Percentiles rank a stretch among this genome's conserved stretches.
These are phyloP conservation scores for Pseudogymnoascus sp. DNA, from an alignment of 2,329 filamentous ascomycete genomes.

Conservation along the genomic window DNA sequence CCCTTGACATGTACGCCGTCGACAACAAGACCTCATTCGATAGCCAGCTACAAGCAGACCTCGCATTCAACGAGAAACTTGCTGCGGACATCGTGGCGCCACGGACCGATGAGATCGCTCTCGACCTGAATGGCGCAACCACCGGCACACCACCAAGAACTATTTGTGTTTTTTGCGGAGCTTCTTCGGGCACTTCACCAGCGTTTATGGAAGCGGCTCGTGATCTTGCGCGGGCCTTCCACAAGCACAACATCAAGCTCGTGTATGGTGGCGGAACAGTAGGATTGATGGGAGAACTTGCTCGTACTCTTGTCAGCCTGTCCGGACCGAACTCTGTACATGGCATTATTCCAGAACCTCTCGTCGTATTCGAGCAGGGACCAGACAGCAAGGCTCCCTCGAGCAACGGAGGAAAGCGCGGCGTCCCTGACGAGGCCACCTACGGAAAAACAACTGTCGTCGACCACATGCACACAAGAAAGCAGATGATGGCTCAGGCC, in stretches of 20 bases:
- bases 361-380: slow-evolving; percentile 69
- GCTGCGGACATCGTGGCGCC: neutral
- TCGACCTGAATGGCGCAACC: neutral
- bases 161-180: slow-evolving; percentile 92
- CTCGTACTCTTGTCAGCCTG: slow-evolving; percentile 75
- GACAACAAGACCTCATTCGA: neutral
- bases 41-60: neutral
- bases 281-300: slow-evolving; percentile 85
- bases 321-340: slow-evolving; percentile 77
- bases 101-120: neutral
- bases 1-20: neutral
- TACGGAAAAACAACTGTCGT: slow-evolving; percentile 87
- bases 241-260: slow-evolving; percentile 68
- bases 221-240: slow-evolving; percentile 64
- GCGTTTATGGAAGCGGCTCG: slow-evolving; percentile 73
- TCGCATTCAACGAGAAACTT: neutral
- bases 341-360: slow-evolving; percentile 83
- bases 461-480: slow-evolving; percentile 91
- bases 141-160: neutral
- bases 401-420: slow-evolving; percentile 31
- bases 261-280: slow-evolving; percentile 94
- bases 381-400: slow-evolving; percentile 46
- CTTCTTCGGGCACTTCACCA: slow-evolving; percentile 64
- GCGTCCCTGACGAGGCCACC: slow-evolving; percentile 42
- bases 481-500: slow-evolving; percentile 85